Evolutionary conservation across 768 basidiomycete species (phyloP).

Genomic region (Xerocomellus chrysenteron): DNA sequence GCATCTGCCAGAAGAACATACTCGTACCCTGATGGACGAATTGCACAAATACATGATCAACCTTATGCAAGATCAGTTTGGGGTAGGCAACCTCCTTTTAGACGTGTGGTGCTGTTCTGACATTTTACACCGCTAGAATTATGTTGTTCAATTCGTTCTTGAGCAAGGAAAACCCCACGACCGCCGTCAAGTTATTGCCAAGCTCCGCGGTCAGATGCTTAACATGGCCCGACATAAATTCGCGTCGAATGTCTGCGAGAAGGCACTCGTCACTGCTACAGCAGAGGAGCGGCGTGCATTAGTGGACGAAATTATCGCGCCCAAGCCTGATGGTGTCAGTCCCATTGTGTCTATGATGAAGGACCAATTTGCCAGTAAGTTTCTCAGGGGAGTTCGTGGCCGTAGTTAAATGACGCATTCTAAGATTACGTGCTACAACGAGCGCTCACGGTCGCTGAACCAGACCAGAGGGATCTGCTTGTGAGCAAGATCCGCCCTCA

Average conservation of each 20-base stretch:
- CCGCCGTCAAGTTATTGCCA: constrained; percentile 58
- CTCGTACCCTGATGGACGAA: constrained; percentile 76
- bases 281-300: constrained; percentile 62
- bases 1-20: constrained; percentile 68
- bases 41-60: constrained; percentile 66
- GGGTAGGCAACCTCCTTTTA: constrained; percentile 48
- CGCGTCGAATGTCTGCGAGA: constrained; percentile 95
- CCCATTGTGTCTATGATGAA: constrained; percentile 73
- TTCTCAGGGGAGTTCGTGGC: not conserved
- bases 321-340: constrained; percentile 64
- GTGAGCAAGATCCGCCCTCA: constrained; percentile 64
- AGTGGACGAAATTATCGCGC: constrained; percentile 78
- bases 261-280: constrained; percentile 71
- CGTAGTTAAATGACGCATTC: not conserved
- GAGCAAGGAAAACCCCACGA: constrained; percentile 77
- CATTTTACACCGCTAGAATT: constrained; percentile 58
- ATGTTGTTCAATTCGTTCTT: constrained; percentile 92
- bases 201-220: constrained; percentile 76
- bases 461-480: constrained; percentile 67
- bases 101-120: not conserved
- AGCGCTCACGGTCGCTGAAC: constrained; percentile 65
- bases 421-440: constrained; percentile 86
- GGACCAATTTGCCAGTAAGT: constrained; percentile 86
- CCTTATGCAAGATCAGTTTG: constrained; percentile 90
- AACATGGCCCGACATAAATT: constrained; percentile 86